Evolutionary conservation across 805 yeast species (phyloP).

Genomic region (Metschnikowia similis): DNA sequence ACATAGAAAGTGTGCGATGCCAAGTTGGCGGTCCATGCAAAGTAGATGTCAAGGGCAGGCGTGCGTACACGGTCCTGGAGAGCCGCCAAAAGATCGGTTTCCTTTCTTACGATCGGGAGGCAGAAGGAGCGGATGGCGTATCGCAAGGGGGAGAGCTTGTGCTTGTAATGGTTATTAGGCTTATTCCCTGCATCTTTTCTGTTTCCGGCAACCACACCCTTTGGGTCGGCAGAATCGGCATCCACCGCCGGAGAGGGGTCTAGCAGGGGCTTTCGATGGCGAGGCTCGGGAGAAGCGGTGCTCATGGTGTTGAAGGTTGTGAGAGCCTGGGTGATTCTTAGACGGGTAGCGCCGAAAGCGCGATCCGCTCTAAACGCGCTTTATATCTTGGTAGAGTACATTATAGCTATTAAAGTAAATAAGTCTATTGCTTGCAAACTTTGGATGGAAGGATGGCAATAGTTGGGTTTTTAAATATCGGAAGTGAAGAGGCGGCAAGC

Average conservation of each 20-base stretch:
- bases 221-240: not conserved
- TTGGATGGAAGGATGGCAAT: not conserved
- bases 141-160: conserved; percentile 52
- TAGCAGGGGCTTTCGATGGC: not conserved
- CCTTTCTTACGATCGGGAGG: conserved; percentile 56
- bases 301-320: not conserved
- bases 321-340: not conserved
- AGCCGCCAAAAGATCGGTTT: conserved; percentile 53
- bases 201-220: not conserved
- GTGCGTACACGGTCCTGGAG: conserved; percentile 53
- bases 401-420: not conserved
- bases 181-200: conserved; percentile 71
- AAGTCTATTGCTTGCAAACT: not conserved
- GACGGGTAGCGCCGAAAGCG: not conserved
- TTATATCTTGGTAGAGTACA: not conserved
- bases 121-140: conserved; percentile 50
- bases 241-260: not conserved
- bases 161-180: conserved; percentile 58
- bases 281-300: not conserved
- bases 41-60: conserved; percentile 61
- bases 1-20: conserved; percentile 96
- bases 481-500: not conserved
- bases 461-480: not conserved
- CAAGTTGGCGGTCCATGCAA: conserved; percentile 81
- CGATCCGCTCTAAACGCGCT: not conserved